A percentile compares a stretch with the other conserved stretches of the same genome.
Conservation (phyloP, 106 monocot species). For the Phalaenopsis equestris region DNA sequence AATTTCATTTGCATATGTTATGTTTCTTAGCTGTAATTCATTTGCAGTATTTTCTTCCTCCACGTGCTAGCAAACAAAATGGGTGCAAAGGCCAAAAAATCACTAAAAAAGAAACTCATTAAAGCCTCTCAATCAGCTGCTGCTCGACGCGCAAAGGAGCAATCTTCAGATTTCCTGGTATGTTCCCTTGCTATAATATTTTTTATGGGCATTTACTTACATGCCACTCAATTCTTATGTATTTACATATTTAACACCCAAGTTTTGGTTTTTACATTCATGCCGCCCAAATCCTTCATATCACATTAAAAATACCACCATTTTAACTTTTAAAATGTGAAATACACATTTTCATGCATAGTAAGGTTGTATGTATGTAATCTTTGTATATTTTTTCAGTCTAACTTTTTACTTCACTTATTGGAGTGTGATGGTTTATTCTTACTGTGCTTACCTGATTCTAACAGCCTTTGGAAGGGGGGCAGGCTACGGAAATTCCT, state of each 20-base stretch:
- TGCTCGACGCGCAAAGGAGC: slow-evolving; percentile 25
- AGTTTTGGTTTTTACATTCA: too few relatives aligned
- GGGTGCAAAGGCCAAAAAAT: slow-evolving; percentile 75
- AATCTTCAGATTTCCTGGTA: slow-evolving; percentile 65
- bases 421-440: background rate
- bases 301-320: too few relatives aligned
- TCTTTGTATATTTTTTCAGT: background rate
- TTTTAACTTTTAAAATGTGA: too few relatives aligned
- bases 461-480: slow-evolving; percentile 65
- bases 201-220: background rate
- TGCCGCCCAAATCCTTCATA: too few relatives aligned
- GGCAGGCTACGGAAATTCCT: slow-evolving; percentile 19
- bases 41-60: background rate
- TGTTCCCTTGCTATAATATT: background rate
- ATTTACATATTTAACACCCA: too few relatives aligned
- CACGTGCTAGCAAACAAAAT: slow-evolving; percentile 15
- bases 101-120: slow-evolving; percentile 49
- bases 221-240: too few relatives aligned
- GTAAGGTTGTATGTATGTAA: too few relatives aligned
- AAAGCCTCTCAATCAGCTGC: slow-evolving; percentile 31
- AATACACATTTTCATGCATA: too few relatives aligned
- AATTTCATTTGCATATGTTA: background rate
- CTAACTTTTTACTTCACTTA: background rate
- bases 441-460: slow-evolving; percentile 7
- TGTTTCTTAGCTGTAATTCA: background rate